Evolutionary conservation across 768 basidiomycete species (phyloP), one percentile per base, ranked within the genome.

Genomic region (Termitomyces heimii): DNA sequence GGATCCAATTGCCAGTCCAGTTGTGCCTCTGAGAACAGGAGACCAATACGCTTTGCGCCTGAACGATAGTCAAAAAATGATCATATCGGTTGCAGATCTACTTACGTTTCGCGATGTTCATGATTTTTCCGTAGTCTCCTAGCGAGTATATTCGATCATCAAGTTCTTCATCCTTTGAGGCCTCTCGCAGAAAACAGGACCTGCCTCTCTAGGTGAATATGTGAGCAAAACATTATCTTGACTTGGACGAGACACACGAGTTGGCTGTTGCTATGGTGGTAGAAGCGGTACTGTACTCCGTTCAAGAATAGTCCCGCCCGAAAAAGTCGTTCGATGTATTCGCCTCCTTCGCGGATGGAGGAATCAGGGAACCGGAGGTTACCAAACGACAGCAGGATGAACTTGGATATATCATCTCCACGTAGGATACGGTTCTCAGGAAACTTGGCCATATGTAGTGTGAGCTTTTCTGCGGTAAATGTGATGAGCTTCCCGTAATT

Each of bases 261-360:
- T 60, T 88, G 86, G 58, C 84, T 87, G 63, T 87, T 86, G 42
- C 86, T 86, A 57, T 88, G 86, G 55, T 83, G 82, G 57, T 85
- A 87, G 65, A 87, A 88, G 2, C 85, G 80, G 65, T 86, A 86
- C 60, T 86, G 81, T 0, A 77, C 67, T 1, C 73, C 75, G 59
- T 88, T 86, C 62, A 86, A 62, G 62, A 78, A 79, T 1, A 88
- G 56, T 0, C 86, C 86, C 0, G 72, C 70, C 57, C 76, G 78
- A 67, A 86, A 73, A 58, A 87, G 65, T 32, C 82, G 74, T 20
- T 70, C 62, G 44, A 86, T 79, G 61, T 88, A 88, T 13, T 86
- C 84, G 46, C 75, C 68, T 5, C 75, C 77, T 26, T 72, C 75
- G 31, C 72, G 74, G 28, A 81, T 70, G 5, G 77, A 75, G 18